phyloP scores from a whole-genome alignment of 257 asterid genomes.

The Solanum gandarillasii region DNA sequence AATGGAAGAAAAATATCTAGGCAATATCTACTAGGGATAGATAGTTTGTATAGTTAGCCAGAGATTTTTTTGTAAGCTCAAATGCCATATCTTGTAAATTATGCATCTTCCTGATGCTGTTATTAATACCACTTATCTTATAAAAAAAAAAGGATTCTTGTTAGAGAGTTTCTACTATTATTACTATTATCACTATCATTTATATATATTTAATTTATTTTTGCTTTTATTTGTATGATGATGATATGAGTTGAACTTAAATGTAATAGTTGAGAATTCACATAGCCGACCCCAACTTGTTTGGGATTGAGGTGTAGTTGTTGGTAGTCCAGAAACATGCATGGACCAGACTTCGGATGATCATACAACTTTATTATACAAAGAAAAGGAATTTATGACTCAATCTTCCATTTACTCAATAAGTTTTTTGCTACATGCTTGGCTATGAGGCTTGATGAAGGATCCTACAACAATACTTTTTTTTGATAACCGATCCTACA shows the following conservation, averaged over 20 bases:
- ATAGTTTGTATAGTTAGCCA: too few species aligned
- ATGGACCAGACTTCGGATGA: not conserved
- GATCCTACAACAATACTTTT: not conserved
- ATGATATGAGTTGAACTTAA: not conserved
- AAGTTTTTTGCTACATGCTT: not conserved
- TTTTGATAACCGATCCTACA: not conserved
- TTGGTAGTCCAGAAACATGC: not conserved
- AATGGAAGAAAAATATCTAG: not conserved
- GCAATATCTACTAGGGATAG: not conserved
- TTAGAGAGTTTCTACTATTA: not conserved
- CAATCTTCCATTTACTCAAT: not conserved
- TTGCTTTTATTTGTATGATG: not conserved
- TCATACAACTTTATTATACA: not conserved
- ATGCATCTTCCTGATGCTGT: too few species aligned
- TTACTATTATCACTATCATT: not conserved
- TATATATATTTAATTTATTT: not conserved
- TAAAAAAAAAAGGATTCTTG: not conserved
- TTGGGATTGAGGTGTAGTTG: not conserved
- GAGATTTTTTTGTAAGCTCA: too few species aligned
- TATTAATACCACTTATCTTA: too few species aligned
- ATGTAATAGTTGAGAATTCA: not conserved
- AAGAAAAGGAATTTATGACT: not conserved
- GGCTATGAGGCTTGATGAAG: not conserved
- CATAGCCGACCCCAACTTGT: not conserved
- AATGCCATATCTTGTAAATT: too few species aligned